Evolutionary conservation across 2,329 filamentous ascomycete genomes (phyloP).

Genomic region (Aspergillus cejpii): DNA sequence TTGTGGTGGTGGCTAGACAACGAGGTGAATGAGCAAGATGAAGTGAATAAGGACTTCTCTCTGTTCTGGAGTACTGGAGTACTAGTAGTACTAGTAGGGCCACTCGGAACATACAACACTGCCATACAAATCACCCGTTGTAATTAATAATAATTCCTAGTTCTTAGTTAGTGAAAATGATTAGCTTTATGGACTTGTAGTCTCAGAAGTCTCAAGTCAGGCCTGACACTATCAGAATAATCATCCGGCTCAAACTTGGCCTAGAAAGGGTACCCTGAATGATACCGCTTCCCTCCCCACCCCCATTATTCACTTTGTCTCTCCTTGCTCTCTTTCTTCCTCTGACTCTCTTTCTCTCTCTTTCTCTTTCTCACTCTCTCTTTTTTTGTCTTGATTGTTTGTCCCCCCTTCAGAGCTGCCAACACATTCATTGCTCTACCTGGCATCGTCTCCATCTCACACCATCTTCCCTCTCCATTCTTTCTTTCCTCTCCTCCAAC

Average conservation of each 20-base stretch:
- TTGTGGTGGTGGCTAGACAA: background rate
- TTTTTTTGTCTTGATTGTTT: slow-evolving; percentile 16
- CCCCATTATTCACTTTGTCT: slow-evolving; percentile 8
- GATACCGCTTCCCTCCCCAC: slow-evolving; percentile 17
- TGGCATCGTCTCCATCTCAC: slow-evolving; percentile 25
- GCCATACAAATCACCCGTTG: background rate
- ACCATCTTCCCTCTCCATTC: slow-evolving; percentile 11
- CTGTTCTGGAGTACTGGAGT: too few species aligned
- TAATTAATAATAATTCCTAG: background rate
- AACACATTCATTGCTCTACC: slow-evolving; percentile 6
- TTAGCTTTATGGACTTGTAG: slow-evolving; percentile 4
- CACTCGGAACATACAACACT: background rate
- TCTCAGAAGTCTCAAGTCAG: too few species aligned
- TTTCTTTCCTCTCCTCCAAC: slow-evolving; percentile 10
- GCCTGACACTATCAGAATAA: slow-evolving; percentile 10
- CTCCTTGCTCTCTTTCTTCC: slow-evolving; percentile 8
- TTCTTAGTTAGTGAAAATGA: slow-evolving; percentile 5
- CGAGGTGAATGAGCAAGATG: background rate
- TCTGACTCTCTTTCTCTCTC: slow-evolving; percentile 7
- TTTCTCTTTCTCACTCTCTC: slow-evolving; percentile 4
- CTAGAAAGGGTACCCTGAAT: slow-evolving; percentile 18
- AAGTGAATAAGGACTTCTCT: background rate
- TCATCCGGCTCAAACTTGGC: slow-evolving; percentile 5
- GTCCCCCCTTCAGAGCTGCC: slow-evolving; percentile 16
- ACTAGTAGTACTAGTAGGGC: too few species aligned